phyloP scores from a whole-genome alignment of 1,284 basidiomycete genomes.

The Austroboletus novae-zelandiae region DNA sequence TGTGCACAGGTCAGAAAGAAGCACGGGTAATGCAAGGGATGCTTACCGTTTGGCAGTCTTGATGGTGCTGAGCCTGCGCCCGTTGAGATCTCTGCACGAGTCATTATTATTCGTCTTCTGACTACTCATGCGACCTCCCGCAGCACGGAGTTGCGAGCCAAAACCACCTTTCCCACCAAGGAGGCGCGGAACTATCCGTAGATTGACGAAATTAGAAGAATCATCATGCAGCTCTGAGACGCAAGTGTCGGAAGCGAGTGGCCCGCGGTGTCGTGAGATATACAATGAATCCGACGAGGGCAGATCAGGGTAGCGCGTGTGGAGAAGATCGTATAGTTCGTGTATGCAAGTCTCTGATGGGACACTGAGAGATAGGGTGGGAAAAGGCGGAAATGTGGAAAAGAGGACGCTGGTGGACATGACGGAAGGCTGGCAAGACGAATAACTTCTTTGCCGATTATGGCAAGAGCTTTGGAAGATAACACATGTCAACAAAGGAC shows the following conservation, averaged over 20 bases:
- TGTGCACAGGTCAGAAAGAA: conserved; percentile 33
- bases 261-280: conserved; percentile 54
- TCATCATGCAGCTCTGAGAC: conserved; percentile 46
- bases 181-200: conserved; percentile 69
- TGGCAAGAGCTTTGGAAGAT: conserved; percentile 15
- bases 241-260: conserved; percentile 37
- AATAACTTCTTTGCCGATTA: neutral
- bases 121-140: conserved; percentile 96
- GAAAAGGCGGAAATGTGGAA: conserved; percentile 74
- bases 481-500: conserved; percentile 16
- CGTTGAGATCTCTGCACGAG: conserved; percentile 91
- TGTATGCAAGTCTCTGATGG: conserved; percentile 49
- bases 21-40: neutral
- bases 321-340: conserved; percentile 52
- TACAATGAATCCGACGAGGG: conserved; percentile 49
- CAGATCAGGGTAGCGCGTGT: conserved; percentile 55
- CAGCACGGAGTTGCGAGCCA: conserved; percentile 92
- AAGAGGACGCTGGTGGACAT: conserved; percentile 61
- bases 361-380: conserved; percentile 63
- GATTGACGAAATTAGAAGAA: conserved; percentile 46
- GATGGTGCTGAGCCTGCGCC: conserved; percentile 86
- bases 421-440: conserved; percentile 7
- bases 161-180: conserved; percentile 97
- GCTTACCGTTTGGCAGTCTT: conserved; percentile 92
- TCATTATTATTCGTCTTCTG: conserved; percentile 96